phyloP scores from a whole-genome alignment of 371 early-diverging fungal species.

The Chytridiales sp. region DNA sequence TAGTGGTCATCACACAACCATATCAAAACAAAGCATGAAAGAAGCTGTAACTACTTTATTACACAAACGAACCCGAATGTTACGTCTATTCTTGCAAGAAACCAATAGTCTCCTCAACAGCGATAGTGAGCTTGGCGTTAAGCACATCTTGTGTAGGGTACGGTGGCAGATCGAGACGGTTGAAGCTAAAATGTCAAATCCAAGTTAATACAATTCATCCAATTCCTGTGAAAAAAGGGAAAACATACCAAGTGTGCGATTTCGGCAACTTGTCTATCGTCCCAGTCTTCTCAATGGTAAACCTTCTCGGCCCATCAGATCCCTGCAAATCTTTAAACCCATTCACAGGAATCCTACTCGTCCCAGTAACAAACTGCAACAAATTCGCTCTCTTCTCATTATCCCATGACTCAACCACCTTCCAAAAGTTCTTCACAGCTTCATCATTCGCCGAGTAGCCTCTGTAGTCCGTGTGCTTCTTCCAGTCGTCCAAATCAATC shows the following conservation, averaged over 20 bases:
- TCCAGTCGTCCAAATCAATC: constrained; percentile 99
- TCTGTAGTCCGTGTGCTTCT: constrained; percentile 95
- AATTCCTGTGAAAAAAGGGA: constrained; percentile 13
- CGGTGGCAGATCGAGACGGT: constrained; percentile 94
- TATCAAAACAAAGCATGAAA: no score
- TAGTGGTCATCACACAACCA: no score
- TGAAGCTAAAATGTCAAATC: constrained; percentile 61
- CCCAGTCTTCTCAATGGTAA: constrained; percentile 95
- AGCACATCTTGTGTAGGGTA: constrained; percentile 68
- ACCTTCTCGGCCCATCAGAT: constrained; percentile 92
- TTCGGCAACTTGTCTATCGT: constrained; percentile 84
- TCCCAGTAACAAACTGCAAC: constrained; percentile 97
- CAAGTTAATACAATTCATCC: background rate
- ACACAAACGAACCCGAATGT: no score
- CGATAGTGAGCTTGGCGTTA: constrained; percentile 79
- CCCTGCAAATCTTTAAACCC: constrained; percentile 98
- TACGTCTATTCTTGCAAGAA: constrained; percentile 18
- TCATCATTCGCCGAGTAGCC: constrained; percentile 95
- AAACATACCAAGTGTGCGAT: constrained; percentile 84
- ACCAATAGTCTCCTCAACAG: constrained; percentile 85
- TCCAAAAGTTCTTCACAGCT: constrained; percentile 98
- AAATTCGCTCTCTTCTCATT: constrained; percentile 92
- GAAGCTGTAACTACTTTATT: no score
- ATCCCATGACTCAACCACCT: constrained; percentile 83
- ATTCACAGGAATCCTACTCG: constrained; percentile 96